phyloP scores from a whole-genome alignment of 306 rosid species.

The Urtica urens region DNA sequence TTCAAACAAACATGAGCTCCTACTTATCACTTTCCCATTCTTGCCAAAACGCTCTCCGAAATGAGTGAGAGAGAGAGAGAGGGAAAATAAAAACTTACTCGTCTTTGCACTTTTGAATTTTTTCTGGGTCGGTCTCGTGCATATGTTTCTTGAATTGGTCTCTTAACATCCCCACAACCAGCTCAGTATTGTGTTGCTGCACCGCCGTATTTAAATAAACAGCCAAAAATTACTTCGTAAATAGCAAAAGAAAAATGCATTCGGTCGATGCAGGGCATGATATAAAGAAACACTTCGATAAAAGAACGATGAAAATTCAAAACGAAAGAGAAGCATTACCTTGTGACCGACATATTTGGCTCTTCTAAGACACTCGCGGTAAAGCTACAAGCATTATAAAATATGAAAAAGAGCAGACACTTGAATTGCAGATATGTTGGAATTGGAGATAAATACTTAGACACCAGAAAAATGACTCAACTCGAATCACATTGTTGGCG shows the following conservation, averaged over 20 bases:
- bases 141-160: slow-evolving; percentile 62
- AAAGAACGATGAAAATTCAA: neutral
- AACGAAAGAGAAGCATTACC: slow-evolving; percentile 29
- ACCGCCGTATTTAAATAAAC: neutral
- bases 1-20: slow-evolving; percentile 9
- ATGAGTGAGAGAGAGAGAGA: neutral
- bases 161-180: slow-evolving; percentile 66
- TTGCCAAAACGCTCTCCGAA: neutral
- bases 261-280: neutral
- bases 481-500: slow-evolving; percentile 84
- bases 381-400: slow-evolving; percentile 36
- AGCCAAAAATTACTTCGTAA: neutral
- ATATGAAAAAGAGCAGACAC: neutral
- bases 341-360: slow-evolving; percentile 75
- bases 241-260: neutral
- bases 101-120: slow-evolving; percentile 74
- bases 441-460: neutral
- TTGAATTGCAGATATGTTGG: neutral
- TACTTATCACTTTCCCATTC: neutral
- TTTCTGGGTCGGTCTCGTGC: slow-evolving; percentile 81
- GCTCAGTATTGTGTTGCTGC: slow-evolving; percentile 73
- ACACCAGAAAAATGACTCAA: slow-evolving; percentile 10
- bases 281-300: neutral
- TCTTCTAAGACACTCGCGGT: slow-evolving; percentile 89
- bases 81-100: slow-evolving; percentile 46